A percentile compares a stretch with the other conserved stretches of the same genome.
Evolutionary conservation across 768 basidiomycete species (phyloP).

Genomic region (Podaxis pistillaris): DNA sequence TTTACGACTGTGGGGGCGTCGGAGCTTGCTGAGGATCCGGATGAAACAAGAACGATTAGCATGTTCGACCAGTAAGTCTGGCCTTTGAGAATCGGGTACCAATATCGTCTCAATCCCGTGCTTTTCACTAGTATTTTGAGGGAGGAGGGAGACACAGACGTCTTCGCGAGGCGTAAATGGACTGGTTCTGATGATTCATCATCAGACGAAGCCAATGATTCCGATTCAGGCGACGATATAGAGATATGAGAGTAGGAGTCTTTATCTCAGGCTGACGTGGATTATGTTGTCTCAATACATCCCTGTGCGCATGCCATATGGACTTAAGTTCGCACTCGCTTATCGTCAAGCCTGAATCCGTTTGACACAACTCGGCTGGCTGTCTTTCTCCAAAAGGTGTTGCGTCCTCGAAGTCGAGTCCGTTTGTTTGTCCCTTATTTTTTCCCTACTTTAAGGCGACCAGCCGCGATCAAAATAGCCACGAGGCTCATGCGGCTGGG

Average conservation of each 20-base stretch:
- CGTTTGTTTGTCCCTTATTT: too few species aligned
- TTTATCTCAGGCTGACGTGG: neutral
- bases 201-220: slow-evolving; percentile 26
- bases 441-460: too few species aligned
- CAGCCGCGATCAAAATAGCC: too few species aligned
- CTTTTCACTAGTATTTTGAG: slow-evolving; percentile 48
- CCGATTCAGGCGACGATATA: slow-evolving; percentile 16
- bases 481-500: too few species aligned
- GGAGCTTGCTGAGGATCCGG: slow-evolving; percentile 24
- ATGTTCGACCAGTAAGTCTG: slow-evolving; percentile 68
- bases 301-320: too few species aligned
- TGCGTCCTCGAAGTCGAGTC: too few species aligned
- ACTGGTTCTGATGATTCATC: slow-evolving; percentile 21
- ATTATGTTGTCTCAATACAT: too few species aligned
- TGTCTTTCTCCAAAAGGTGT: too few species aligned
- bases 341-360: too few species aligned
- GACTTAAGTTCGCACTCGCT: too few species aligned
- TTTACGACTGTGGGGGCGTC: slow-evolving; percentile 28
- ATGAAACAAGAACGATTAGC: slow-evolving; percentile 53
- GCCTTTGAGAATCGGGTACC: neutral
- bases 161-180: slow-evolving; percentile 48
- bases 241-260: neutral
- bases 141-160: slow-evolving; percentile 54
- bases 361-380: too few species aligned
- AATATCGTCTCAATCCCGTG: neutral